A percentile compares a stretch with the other conserved stretches of the same genome.
These are phyloP conservation scores for Schizophyllum commune DNA, from an alignment of 1,284 basidiomycete species.

Conservation along the genomic window DNA sequence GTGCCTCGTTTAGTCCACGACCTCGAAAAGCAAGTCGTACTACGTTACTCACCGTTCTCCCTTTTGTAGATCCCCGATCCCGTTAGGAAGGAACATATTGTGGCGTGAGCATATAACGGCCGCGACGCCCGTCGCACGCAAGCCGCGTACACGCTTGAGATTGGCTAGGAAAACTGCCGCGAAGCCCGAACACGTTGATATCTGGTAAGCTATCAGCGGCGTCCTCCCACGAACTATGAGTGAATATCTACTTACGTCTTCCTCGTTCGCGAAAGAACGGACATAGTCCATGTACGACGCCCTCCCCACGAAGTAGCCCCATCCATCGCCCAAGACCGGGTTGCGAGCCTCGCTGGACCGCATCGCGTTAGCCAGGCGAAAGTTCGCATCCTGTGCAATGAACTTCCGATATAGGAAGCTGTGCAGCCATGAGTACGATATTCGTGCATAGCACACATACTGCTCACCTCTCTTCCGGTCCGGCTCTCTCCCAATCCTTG, in stretches of 20 bases:
- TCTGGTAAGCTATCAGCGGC: background rate
- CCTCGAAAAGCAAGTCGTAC: background rate
- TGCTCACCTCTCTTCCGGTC: slow-evolving; percentile 10
- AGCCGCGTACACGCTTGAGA: slow-evolving; percentile 8
- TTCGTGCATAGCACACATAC: too few relatives aligned
- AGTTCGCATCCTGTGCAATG: slow-evolving; percentile 14
- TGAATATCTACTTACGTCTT: slow-evolving; percentile 3
- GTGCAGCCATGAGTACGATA: too few relatives aligned
- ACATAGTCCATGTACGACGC: slow-evolving; percentile 1
- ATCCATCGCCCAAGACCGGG: slow-evolving; percentile 6
- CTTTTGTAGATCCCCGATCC: slow-evolving; percentile 12
- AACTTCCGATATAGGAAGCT: slow-evolving; percentile 10
- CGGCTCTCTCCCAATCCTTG: slow-evolving; percentile 13
- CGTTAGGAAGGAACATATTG: slow-evolving; percentile 10
- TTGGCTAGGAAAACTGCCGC: slow-evolving; percentile 12
- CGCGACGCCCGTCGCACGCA: slow-evolving; percentile 10
- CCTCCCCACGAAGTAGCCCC: slow-evolving; percentile 8
- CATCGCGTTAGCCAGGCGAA: slow-evolving; percentile 10
- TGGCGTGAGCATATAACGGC: slow-evolving; percentile 13
- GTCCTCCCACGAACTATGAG: background rate
- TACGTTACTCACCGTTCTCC: slow-evolving; percentile 12
- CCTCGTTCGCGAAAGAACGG: background rate
- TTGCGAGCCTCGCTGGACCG: slow-evolving; percentile 8
- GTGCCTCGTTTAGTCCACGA: too few relatives aligned
- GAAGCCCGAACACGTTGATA: slow-evolving; percentile 11